phyloP scores from a whole-genome alignment of 2,329 filamentous ascomycete genomes.

The Trichoderma oligosporum region DNA sequence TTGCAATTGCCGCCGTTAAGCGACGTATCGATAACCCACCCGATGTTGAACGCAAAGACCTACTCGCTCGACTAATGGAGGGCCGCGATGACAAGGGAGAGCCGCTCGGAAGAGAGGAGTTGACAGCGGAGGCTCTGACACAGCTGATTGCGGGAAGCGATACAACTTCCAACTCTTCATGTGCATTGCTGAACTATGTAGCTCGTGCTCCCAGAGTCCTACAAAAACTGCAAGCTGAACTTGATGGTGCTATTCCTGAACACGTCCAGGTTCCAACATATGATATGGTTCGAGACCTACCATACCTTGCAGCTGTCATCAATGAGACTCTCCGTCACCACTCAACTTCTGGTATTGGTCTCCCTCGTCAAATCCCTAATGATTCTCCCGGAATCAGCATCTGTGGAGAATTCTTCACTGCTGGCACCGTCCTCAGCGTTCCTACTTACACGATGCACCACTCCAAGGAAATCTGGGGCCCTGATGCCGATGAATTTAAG shows the following conservation, averaged over 20 bases:
- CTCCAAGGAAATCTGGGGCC: conserved; percentile 67
- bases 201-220: conserved; percentile 67
- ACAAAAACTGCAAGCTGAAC: conserved; percentile 66
- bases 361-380: conserved; percentile 69
- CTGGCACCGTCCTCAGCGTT: conserved; percentile 72
- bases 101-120: conserved; percentile 70
- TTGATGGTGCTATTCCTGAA: conserved; percentile 65
- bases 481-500: conserved; percentile 65
- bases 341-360: conserved; percentile 79
- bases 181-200: conserved; percentile 76
- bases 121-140: conserved; percentile 84
- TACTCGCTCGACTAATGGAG: conserved; percentile 80
- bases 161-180: conserved; percentile 76
- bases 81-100: conserved; percentile 76
- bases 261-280: conserved; percentile 63
- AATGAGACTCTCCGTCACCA: conserved; percentile 84
- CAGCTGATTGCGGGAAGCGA: conserved; percentile 80
- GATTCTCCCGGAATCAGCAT: conserved; percentile 62
- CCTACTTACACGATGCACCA: conserved; percentile 82
- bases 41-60: conserved; percentile 65
- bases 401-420: conserved; percentile 64
- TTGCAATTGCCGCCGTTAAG: conserved; percentile 79
- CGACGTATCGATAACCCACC: conserved; percentile 67
- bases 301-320: conserved; percentile 72
- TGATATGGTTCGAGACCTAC: conserved; percentile 68